Evolutionary conservation across 192 early-diverging fungal genomes (phyloP), one percentile per base, ranked within the genome.

Genomic region (Backusella morwellensis): DNA sequence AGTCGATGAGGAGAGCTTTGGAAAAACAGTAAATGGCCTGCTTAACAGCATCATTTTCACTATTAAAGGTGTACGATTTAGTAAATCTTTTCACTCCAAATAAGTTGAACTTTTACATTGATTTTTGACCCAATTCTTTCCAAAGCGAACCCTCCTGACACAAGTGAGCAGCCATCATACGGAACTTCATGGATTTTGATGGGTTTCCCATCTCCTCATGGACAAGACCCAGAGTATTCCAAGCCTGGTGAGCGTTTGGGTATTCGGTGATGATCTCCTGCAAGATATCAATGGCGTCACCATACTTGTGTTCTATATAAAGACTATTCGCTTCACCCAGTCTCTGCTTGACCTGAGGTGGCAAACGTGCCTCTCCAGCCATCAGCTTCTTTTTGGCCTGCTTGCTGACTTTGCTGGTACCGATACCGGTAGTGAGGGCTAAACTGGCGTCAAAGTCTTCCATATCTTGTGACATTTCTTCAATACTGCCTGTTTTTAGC

Each of bases 161-260:
- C 79, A 99, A 76, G 78, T 97, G 96, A 1, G 97, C 98, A 4
- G 96, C 96, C n/a, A 99, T 91, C 68, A 96, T 88, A 68, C 92
- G 89, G 8, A 95, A 75, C 75, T 94, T 89, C 44, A 95, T 75
- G 0, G 95, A 92, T 72, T 93, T 93, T n/a, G 83, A 82, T 14
- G 77, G 74, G 70, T 93, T 88, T 7, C 96, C 93, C 36, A 94
- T 74, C 72, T 98, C 95, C 72, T 97, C 95, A 74, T 97, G 94
- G 36, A 97, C 91, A 71, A 97, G 85, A 66, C 94, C 97, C 79
- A 98, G 89, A 1, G 93, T 93, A 70, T 87, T 87, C 98, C 98
- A 99, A 17, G 96, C 96, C 35, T 89, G 83, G 70, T 88, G 89
- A 2, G 91, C 89, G 72, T 88, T 92, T 15, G 91, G 91, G 35